Percentiles rank a stretch among this genome's conserved stretches.
Conservation (phyloP, 306 rosid genomes). For the Trichosanthes cucumerina region DNA sequence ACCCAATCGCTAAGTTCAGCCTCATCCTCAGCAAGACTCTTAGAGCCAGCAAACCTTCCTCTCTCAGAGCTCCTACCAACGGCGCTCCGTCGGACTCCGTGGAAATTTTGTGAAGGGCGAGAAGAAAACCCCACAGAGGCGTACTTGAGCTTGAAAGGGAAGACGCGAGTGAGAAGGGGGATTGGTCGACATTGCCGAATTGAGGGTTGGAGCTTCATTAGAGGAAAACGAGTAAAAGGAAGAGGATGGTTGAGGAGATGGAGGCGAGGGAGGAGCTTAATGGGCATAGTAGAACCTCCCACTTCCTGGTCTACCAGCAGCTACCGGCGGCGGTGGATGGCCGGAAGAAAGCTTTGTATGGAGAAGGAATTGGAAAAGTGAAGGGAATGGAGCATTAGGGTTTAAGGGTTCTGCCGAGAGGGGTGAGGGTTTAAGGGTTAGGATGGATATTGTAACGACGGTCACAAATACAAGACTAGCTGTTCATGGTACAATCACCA, state of each 20-base stretch:
- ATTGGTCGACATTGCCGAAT: constrained; percentile 15
- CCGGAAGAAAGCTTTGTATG: not conserved
- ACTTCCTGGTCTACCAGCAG: not conserved
- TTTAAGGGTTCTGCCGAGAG: constrained; percentile 14
- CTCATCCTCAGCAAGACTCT: constrained; percentile 73
- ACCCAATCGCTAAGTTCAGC: constrained; percentile 86
- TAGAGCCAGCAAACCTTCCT: constrained; percentile 24
- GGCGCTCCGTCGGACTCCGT: constrained; percentile 20
- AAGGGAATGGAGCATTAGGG: constrained; percentile 14
- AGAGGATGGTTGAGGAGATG: constrained; percentile 41
- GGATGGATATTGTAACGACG: not conserved
- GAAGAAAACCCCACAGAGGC: constrained; percentile 1
- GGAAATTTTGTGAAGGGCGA: constrained; percentile 17
- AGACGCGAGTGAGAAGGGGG: constrained; percentile 35
- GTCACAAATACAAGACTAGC: not conserved
- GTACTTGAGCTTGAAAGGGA: constrained; percentile 46
- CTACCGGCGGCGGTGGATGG: not conserved
- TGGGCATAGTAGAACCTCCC: constrained; percentile 28
- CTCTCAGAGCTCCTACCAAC: not conserved
- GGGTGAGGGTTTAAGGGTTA: not conserved
- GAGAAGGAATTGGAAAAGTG: not conserved
- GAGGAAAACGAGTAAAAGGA: constrained; percentile 30
- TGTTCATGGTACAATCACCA: too few species aligned
- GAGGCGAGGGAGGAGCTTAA: constrained; percentile 46
- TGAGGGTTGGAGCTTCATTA: constrained; percentile 31